Conservation (phyloP, 331 rosid genomes). For the Malus hybrid region DNA sequence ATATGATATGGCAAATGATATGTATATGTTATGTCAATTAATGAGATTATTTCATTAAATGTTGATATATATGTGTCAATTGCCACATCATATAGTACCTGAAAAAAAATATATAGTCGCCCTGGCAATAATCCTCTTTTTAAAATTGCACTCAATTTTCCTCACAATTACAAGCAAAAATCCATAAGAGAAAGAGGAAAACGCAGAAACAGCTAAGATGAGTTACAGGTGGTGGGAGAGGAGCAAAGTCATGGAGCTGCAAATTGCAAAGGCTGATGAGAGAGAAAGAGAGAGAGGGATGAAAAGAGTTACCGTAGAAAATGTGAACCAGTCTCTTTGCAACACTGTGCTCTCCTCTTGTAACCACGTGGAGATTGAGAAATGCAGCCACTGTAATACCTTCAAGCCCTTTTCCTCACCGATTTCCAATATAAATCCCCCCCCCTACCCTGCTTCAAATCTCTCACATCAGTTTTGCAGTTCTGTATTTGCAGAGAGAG, state of each 20-base stretch:
- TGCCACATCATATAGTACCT: no score
- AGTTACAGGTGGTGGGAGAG: slow-evolving; percentile 6
- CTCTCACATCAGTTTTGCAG: slow-evolving; percentile 5
- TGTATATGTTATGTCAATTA: no score
- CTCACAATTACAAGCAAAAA: neutral
- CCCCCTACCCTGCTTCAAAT: neutral
- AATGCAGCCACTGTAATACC: neutral
- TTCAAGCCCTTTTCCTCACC: neutral
- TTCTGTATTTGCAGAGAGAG: neutral
- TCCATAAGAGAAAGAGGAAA: neutral
- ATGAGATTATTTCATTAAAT: no score
- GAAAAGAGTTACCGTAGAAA: slow-evolving; percentile 11
- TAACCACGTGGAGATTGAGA: neutral
- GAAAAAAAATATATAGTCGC: no score
- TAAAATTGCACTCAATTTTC: neutral
- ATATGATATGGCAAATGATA: no score
- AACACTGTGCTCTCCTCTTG: neutral
- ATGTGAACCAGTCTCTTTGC: neutral
- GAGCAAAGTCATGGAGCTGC: neutral
- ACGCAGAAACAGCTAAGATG: neutral
- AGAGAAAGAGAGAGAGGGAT: neutral
- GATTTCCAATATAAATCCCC: neutral
- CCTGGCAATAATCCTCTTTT: neutral
- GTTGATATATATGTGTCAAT: no score
- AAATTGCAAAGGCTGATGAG: neutral